phyloP scores from a whole-genome alignment of 2,329 filamentous ascomycete species.

The Parascedosporium putredinis region DNA sequence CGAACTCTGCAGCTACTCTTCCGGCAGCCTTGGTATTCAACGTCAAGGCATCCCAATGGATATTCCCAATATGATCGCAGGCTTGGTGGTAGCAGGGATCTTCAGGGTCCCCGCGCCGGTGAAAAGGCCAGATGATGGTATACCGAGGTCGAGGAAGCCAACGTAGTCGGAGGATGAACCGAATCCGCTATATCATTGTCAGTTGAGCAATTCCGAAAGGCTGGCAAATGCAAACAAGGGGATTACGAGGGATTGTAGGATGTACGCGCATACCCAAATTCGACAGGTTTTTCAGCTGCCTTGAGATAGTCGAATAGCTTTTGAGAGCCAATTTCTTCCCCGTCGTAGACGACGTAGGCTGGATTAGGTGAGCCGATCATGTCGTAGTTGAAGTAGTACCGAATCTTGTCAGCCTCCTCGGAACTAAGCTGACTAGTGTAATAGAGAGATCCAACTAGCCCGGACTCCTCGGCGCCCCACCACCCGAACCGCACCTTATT shows the following conservation, averaged over 20 bases:
- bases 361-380: slow-evolving; percentile 49
- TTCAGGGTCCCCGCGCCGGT: slow-evolving; percentile 25
- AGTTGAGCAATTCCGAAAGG: no score
- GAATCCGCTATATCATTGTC: slow-evolving; percentile 20
- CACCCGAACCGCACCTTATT: slow-evolving; percentile 34
- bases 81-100: slow-evolving; percentile 26
- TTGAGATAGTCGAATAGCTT: slow-evolving; percentile 24
- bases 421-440: slow-evolving; percentile 26
- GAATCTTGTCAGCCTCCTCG: slow-evolving; percentile 41
- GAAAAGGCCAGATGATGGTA: slow-evolving; percentile 29
- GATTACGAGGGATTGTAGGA: neutral
- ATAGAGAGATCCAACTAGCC: slow-evolving; percentile 32
- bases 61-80: slow-evolving; percentile 28
- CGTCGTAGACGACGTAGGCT: slow-evolving; percentile 29
- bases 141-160: slow-evolving; percentile 28
- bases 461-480: slow-evolving; percentile 33
- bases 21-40: slow-evolving; percentile 34
- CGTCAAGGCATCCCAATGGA: slow-evolving; percentile 23
- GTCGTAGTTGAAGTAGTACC: slow-evolving; percentile 61
- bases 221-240: neutral
- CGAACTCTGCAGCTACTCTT: slow-evolving; percentile 31
- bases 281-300: slow-evolving; percentile 22
- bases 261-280: slow-evolving; percentile 23
- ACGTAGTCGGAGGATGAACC: slow-evolving; percentile 29
- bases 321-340: slow-evolving; percentile 24